Conservation (phyloP, 768 basidiomycete genomes). For the Boletales sp. region DNA sequence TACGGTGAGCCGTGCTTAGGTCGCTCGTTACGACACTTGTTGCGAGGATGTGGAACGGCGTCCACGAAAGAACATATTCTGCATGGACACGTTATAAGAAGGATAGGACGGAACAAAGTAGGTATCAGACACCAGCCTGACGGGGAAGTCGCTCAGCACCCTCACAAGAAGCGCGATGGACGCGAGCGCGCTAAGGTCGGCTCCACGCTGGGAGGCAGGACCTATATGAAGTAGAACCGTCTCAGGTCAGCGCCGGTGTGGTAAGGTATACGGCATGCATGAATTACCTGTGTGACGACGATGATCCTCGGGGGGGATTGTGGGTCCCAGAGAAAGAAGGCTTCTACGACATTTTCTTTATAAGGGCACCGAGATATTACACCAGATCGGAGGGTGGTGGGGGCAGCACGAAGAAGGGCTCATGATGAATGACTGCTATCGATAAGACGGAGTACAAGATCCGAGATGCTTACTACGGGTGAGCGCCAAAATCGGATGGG, state of each 20-base stretch:
- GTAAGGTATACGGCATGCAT: conserved; percentile 25
- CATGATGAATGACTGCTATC: conserved; percentile 18
- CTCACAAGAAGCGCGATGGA: conserved; percentile 74
- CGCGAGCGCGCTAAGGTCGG: conserved; percentile 53
- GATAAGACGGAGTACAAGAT: conserved; percentile 28
- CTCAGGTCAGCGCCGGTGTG: conserved; percentile 8
- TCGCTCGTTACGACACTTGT: conserved; percentile 72
- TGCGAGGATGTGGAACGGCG: conserved; percentile 61
- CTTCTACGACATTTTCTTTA: conserved; percentile 25
- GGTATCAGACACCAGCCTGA: conserved; percentile 36
- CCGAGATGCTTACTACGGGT: conserved; percentile 19
- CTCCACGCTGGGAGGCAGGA: conserved; percentile 40
- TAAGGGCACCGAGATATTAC: conserved; percentile 21
- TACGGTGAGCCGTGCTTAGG: conserved; percentile 67
- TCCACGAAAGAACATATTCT: conserved; percentile 40
- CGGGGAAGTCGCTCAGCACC: conserved; percentile 55
- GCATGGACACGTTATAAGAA: conserved; percentile 10
- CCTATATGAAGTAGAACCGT: conserved; percentile 15
- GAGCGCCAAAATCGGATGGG: conserved; percentile 16
- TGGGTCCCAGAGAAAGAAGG: conserved; percentile 28
- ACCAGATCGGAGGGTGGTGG: conserved; percentile 21
- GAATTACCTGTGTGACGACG: conserved; percentile 27
- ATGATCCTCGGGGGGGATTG: conserved; percentile 29
- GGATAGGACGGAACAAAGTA: not conserved
- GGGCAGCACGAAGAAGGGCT: conserved; percentile 15